Evolutionary conservation across 768 basidiomycete genomes (phyloP), one percentile per base, ranked within the genome.

Genomic region (Tephrocybe sp.): DNA sequence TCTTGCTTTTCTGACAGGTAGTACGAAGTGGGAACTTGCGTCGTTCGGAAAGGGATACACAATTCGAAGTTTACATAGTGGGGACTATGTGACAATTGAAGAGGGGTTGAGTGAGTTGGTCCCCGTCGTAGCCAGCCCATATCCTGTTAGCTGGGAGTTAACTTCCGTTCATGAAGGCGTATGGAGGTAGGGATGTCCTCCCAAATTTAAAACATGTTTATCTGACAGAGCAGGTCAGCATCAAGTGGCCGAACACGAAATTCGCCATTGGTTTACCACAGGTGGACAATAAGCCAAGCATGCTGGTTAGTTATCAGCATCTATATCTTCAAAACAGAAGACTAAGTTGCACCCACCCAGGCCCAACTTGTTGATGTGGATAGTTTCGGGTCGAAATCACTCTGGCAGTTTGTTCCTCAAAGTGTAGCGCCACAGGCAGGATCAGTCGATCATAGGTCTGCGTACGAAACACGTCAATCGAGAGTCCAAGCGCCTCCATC

Each of bases 101-200:
- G 46, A 55, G 8, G 65, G 58, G 1, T 31, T 62, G 15, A 19
- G 40, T 11, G 51, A 61, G 0, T 60, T 59, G 16, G 52, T 33
- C 1, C 47, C 48, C 2, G 21, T 70, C 33, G 56, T 63, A 16
- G 61, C 60, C 6, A 64, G 40, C 24, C 56, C 55, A 3, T 68
- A 63, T 36, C 67, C 69, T 4, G 61, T 64, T 19, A 68, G 67
- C 46, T 69, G 68, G 67, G 61, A 43, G 9, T 39, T 69, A 3
- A 58, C 63, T 31, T 50, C 51, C 9, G 54, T 58, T 36, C 54
- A 54, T 27, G 34, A 8, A 4, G 5, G 15, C 10, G 51, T 62
- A 22, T 65, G 61, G 58, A 57, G 53, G 61, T 61, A 18, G 22
- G 47, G 27, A 30, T 22, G 19, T 33, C 19, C 13, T 23, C 25